These are phyloP conservation scores for Aspergillus bombycis DNA, from an alignment of 2,329 filamentous ascomycete genomes.

Conservation along the genomic window DNA sequence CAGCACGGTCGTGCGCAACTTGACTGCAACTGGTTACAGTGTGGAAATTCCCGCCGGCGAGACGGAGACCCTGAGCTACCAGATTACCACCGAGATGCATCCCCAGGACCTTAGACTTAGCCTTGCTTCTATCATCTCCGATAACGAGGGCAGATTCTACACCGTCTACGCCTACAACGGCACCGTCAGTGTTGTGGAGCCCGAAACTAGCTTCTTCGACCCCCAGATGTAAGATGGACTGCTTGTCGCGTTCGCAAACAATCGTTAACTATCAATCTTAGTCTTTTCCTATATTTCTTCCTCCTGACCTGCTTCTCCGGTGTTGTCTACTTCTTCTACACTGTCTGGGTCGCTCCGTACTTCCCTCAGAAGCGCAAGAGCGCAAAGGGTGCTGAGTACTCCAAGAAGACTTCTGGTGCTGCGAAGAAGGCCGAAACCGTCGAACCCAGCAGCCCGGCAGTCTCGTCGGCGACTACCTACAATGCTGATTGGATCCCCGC, in stretches of 20 bases:
- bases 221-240: slow-evolving; percentile 78
- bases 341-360: slow-evolving; percentile 93
- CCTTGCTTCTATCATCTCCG: slow-evolving; percentile 73
- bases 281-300: slow-evolving; percentile 97
- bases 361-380: slow-evolving; percentile 78
- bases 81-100: slow-evolving; percentile 87
- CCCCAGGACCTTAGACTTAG: slow-evolving; percentile 84
- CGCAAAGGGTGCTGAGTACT: slow-evolving; percentile 50
- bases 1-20: slow-evolving; percentile 74
- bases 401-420: slow-evolving; percentile 63
- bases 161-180: slow-evolving; percentile 80
- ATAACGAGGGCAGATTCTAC: slow-evolving; percentile 69
- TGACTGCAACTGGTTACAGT: slow-evolving; percentile 76
- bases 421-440: slow-evolving; percentile 69
- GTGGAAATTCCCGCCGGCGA: slow-evolving; percentile 74
- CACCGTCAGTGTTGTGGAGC: slow-evolving; percentile 83
- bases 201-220: slow-evolving; percentile 88
- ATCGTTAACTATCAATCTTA: slow-evolving; percentile 42
- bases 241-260: background rate
- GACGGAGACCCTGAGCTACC: slow-evolving; percentile 76
- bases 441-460: slow-evolving; percentile 71
- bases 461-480: slow-evolving; percentile 73
- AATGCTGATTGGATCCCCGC: slow-evolving; percentile 94
- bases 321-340: slow-evolving; percentile 94
- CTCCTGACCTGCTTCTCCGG: slow-evolving; percentile 77